These are phyloP conservation scores for Phaeosphaeriaceae sp. DNA, from an alignment of 2,329 filamentous ascomycete species.

Conservation along the genomic window DNA sequence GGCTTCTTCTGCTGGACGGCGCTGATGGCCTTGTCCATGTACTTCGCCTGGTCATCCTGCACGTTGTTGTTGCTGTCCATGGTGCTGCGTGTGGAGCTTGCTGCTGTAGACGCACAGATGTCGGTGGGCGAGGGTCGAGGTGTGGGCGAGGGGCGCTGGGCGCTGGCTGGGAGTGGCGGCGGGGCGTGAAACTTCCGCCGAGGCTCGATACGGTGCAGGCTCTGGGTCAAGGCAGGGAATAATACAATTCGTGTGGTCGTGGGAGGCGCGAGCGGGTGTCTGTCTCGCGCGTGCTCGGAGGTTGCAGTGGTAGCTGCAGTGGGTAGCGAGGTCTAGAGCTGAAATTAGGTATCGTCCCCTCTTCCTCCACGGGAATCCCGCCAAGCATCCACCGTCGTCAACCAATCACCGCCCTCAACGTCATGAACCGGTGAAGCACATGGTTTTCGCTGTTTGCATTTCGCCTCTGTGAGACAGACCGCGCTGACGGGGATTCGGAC, in stretches of 20 bases:
- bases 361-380: conserved; percentile 28
- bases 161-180: conserved; percentile 42
- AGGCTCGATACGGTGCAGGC: conserved; percentile 26
- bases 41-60: conserved; percentile 49
- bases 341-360: too few relatives aligned
- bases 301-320: conserved; percentile 24
- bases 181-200: conserved; percentile 38
- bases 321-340: too few relatives aligned
- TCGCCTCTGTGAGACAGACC: not conserved
- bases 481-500: not conserved
- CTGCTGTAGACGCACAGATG: conserved; percentile 30
- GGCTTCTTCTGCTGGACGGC: conserved; percentile 96
- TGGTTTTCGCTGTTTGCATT: not conserved
- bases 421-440: conserved; percentile 6
- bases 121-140: conserved; percentile 32
- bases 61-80: conserved; percentile 50
- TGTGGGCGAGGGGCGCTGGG: conserved; percentile 34
- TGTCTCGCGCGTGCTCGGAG: conserved; percentile 42
- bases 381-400: conserved; percentile 15
- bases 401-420: conserved; percentile 9
- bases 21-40: conserved; percentile 85
- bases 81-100: conserved; percentile 21
- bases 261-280: conserved; percentile 11
- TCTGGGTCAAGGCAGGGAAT: conserved; percentile 10
- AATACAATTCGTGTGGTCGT: conserved; percentile 11